Conservation (phyloP, 169 alveolate genomes). For the Babesia caballi region DNA sequence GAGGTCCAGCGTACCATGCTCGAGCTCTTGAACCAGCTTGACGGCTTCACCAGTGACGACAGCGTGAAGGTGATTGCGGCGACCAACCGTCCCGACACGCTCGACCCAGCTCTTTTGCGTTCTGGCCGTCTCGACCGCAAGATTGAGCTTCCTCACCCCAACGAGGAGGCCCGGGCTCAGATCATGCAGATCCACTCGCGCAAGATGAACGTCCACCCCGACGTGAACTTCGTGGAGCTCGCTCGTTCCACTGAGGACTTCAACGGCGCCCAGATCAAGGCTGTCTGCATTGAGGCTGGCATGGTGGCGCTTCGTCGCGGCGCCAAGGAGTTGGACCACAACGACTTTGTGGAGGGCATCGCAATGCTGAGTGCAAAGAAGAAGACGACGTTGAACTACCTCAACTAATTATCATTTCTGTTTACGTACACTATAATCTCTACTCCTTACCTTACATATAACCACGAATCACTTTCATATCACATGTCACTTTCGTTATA, state of each 20-base stretch:
- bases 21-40: slow-evolving; percentile 96
- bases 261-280: slow-evolving; percentile 96
- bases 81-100: slow-evolving; percentile 98
- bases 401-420: slow-evolving; percentile 77
- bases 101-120: slow-evolving; percentile 98
- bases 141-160: slow-evolving; percentile 99
- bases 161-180: slow-evolving; percentile 93
- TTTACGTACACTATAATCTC: too few species aligned
- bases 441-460: too few species aligned
- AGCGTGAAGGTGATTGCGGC: slow-evolving; percentile 95
- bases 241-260: slow-evolving; percentile 97
- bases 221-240: slow-evolving; percentile 93
- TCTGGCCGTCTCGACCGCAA: slow-evolving; percentile 99
- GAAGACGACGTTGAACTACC: slow-evolving; percentile 94
- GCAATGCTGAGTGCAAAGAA: slow-evolving; percentile 96
- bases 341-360: slow-evolving; percentile 98
- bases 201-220: slow-evolving; percentile 97
- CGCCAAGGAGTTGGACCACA: slow-evolving; percentile 95
- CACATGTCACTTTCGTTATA: too few species aligned
- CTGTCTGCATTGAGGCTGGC: slow-evolving; percentile 99
- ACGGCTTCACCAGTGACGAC: slow-evolving; percentile 90
- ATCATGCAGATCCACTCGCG: slow-evolving; percentile 97
- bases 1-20: slow-evolving; percentile 99
- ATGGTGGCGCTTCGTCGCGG: slow-evolving; percentile 97
- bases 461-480: too few species aligned